Conservation (phyloP, 2,329 filamentous ascomycete genomes). For the Cercospora janseana region DNA sequence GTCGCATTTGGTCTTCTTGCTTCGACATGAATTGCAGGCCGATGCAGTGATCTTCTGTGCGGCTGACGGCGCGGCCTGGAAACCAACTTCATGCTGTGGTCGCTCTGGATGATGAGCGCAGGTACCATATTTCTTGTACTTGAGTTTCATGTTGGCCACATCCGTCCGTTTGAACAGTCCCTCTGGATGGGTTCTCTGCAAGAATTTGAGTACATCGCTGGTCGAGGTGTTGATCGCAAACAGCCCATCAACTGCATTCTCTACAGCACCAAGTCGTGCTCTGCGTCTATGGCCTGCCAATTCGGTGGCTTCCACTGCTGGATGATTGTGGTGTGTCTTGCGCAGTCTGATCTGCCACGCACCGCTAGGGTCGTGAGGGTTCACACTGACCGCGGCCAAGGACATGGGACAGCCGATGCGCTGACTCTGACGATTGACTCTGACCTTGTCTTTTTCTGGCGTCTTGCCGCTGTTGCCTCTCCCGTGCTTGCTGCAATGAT, state of each 20-base stretch:
- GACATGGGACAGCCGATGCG: slow-evolving; percentile 37
- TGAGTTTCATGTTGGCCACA: slow-evolving; percentile 40
- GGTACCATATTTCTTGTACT: slow-evolving; percentile 37
- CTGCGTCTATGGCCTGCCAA: slow-evolving; percentile 35
- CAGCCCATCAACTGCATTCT: slow-evolving; percentile 36
- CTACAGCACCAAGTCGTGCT: slow-evolving; percentile 33
- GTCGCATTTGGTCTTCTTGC: slow-evolving; percentile 34
- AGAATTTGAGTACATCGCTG: slow-evolving; percentile 34
- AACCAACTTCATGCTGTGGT: background rate
- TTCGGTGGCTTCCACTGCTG: slow-evolving; percentile 31
- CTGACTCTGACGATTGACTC: slow-evolving; percentile 33
- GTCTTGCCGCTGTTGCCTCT: slow-evolving; percentile 30
- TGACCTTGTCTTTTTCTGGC: slow-evolving; percentile 28
- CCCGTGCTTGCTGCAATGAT: slow-evolving; percentile 38
- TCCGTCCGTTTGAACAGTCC: slow-evolving; percentile 38
- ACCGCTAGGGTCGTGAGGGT: slow-evolving; percentile 33
- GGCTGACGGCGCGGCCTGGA: slow-evolving; percentile 8
- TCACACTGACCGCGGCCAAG: slow-evolving; percentile 34
- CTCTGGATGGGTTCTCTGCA: slow-evolving; percentile 35
- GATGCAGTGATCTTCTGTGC: slow-evolving; percentile 20
- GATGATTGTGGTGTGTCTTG: slow-evolving; percentile 38
- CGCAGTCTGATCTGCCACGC: slow-evolving; percentile 38
- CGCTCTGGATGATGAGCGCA: slow-evolving; percentile 24
- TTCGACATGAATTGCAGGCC: slow-evolving; percentile 32
- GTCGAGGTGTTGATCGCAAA: slow-evolving; percentile 36